Percentiles rank a stretch among this genome's conserved stretches.
These are phyloP conservation scores for Periconia digitata DNA, from an alignment of 2,329 filamentous ascomycete species.

Conservation along the genomic window DNA sequence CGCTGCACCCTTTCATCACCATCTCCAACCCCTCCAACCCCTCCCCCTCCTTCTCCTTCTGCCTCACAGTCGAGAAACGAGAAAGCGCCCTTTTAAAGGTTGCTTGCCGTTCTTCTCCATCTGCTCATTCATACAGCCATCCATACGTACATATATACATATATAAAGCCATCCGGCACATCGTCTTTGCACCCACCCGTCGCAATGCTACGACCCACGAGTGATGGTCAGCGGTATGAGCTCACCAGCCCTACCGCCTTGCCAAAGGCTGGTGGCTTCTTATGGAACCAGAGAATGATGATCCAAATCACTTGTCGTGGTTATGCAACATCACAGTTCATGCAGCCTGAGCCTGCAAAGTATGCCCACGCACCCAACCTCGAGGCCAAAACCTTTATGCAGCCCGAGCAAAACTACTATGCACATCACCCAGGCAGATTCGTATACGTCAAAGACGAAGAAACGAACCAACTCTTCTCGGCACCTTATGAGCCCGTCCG, in stretches of 20 bases:
- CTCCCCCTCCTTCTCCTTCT: too few relatives aligned
- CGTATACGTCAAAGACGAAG: slow-evolving; percentile 61
- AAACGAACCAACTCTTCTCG: slow-evolving; percentile 54
- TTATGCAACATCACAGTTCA: slow-evolving; percentile 61
- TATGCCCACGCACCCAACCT: slow-evolving; percentile 62
- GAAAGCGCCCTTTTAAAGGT: too few relatives aligned
- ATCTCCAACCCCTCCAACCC: too few relatives aligned
- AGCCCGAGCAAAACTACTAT: slow-evolving; percentile 63
- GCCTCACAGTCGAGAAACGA: too few relatives aligned
- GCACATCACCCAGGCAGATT: slow-evolving; percentile 61
- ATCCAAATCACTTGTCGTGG: slow-evolving; percentile 61
- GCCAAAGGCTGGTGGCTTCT: slow-evolving; percentile 58
- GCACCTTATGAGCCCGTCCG: slow-evolving; percentile 60
- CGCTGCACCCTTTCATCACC: neutral
- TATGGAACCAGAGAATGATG: slow-evolving; percentile 66
- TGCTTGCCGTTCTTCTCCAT: too few relatives aligned
- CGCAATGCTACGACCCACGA: slow-evolving; percentile 43
- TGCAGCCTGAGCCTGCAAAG: slow-evolving; percentile 63
- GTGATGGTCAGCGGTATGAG: slow-evolving; percentile 58
- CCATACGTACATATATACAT: neutral
- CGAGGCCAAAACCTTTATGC: slow-evolving; percentile 63
- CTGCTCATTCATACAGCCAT: neutral
- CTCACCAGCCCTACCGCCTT: slow-evolving; percentile 58
- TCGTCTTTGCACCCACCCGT: too few relatives aligned
- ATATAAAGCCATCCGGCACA: too few relatives aligned